phyloP scores from a whole-genome alignment of 1,139 yeast species.

The Yamadazyma conglobata region DNA sequence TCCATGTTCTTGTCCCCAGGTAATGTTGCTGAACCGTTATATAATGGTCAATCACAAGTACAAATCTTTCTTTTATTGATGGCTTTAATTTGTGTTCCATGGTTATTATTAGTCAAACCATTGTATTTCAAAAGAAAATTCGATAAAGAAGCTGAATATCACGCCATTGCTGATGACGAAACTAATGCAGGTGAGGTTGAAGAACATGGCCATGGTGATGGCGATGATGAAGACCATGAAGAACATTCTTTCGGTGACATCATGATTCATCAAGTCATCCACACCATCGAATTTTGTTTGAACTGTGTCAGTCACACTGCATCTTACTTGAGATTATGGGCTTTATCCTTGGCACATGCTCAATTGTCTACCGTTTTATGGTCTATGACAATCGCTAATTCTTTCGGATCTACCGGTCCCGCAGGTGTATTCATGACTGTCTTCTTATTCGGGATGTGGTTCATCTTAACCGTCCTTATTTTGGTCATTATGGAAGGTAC shows the following conservation, averaged over 20 bases:
- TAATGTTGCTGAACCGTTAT: conserved; percentile 60
- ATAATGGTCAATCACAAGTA: conserved; percentile 57
- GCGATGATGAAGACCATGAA: conserved; percentile 52
- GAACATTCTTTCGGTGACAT: conserved; percentile 68
- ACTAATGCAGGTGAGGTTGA: conserved; percentile 26
- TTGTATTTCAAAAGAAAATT: conserved; percentile 42
- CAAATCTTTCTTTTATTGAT: conserved; percentile 57
- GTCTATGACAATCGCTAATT: conserved; percentile 71
- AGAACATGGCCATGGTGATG: conserved; percentile 33
- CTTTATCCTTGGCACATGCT: conserved; percentile 74
- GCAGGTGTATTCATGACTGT: conserved; percentile 53
- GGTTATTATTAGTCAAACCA: conserved; percentile 70
- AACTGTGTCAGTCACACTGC: conserved; percentile 81
- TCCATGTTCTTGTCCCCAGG: conserved; percentile 83
- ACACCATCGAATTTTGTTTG: conserved; percentile 74
- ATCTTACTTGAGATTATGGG: conserved; percentile 76
- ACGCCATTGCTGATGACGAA: conserved; percentile 23
- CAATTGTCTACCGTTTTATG: conserved; percentile 72
- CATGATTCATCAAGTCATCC: conserved; percentile 76
- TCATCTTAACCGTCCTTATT: conserved; percentile 65
- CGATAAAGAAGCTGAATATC: conserved; percentile 40
- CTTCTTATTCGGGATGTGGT: conserved; percentile 74
- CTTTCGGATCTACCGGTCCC: conserved; percentile 48
- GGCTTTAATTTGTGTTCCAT: conserved; percentile 75
- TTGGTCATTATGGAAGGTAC: conserved; percentile 85